These are phyloP conservation scores for Jacaranda copaia DNA, from an alignment of 257 asterid genomes.

Conservation along the genomic window DNA sequence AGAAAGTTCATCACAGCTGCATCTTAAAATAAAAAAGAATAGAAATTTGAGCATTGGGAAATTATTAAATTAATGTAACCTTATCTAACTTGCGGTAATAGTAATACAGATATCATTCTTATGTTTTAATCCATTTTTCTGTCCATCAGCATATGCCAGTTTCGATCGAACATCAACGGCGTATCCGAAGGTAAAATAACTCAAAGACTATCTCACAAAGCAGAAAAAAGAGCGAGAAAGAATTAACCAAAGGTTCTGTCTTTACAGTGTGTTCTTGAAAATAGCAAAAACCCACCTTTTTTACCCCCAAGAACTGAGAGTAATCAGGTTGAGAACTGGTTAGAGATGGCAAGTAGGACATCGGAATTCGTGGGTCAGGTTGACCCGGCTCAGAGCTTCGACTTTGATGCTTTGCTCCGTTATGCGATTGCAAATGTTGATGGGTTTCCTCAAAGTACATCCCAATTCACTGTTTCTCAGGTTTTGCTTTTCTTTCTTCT, in stretches of 20 bases:
- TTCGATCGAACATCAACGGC: not conserved
- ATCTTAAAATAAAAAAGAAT: not conserved
- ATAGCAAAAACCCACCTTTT: not conserved
- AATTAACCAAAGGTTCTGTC: not conserved
- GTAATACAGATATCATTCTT: not conserved
- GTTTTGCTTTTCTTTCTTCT: constrained; percentile 39
- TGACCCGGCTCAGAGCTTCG: constrained; percentile 73
- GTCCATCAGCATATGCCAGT: not conserved
- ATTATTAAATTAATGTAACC: not conserved
- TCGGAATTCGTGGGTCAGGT: constrained; percentile 73
- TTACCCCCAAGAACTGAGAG: not conserved
- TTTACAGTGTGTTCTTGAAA: constrained; percentile 12
- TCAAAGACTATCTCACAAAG: not conserved
- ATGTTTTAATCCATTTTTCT: not conserved
- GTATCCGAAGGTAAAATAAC: not conserved
- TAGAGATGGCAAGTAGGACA: constrained; percentile 62
- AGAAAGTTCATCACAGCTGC: too few species aligned
- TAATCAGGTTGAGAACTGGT: constrained; percentile 16
- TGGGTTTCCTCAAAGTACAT: constrained; percentile 70
- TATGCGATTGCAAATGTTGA: constrained; percentile 66
- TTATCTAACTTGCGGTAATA: not conserved
- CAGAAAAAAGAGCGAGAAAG: not conserved
- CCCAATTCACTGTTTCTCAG: constrained; percentile 70
- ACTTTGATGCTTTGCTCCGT: constrained; percentile 59
- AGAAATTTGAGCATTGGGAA: not conserved